phyloP scores from a whole-genome alignment of 2,329 filamentous ascomycete species.

The Exophiala alcalophila region DNA sequence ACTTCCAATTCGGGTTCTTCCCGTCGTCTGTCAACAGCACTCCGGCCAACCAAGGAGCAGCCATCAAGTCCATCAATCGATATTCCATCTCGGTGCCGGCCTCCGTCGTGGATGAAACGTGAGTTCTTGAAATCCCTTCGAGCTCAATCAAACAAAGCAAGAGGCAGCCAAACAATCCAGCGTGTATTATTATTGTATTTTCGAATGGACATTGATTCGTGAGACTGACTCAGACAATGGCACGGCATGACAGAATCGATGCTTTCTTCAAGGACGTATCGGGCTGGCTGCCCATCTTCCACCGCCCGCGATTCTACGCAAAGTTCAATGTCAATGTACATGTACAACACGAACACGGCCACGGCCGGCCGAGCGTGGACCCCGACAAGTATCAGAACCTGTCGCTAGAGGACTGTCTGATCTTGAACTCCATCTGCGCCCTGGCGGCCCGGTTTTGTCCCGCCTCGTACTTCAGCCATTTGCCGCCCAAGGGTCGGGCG shows the following conservation, averaged over 20 bases:
- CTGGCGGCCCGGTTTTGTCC: constrained; percentile 1
- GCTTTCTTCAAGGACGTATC: constrained; percentile 2
- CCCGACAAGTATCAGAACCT: constrained; percentile 2
- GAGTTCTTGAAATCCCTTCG: not conserved
- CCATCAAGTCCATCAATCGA: not conserved
- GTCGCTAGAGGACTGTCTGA: not conserved
- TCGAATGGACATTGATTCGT: too few species aligned
- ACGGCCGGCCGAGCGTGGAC: too few species aligned
- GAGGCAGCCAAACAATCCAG: too few species aligned
- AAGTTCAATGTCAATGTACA: not conserved
- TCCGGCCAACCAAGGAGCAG: not conserved
- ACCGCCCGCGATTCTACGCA: constrained; percentile 1
- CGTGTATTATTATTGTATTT: too few species aligned
- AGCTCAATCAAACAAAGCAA: too few species aligned
- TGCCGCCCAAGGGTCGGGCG: not conserved
- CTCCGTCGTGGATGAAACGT: not conserved
- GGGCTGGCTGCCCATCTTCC: not conserved
- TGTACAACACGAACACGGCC: too few species aligned
- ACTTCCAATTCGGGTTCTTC: constrained; percentile 3
- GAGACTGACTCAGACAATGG: too few species aligned
- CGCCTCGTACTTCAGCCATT: constrained; percentile 2
- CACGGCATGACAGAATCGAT: too few species aligned
- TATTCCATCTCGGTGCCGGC: constrained; percentile 1
- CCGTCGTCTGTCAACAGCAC: not conserved
- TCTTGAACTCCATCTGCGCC: constrained; percentile 1